Base-by-base conservation (phyloP, 2,329 filamentous ascomycete species). In the Cercospora beticola region DNA sequence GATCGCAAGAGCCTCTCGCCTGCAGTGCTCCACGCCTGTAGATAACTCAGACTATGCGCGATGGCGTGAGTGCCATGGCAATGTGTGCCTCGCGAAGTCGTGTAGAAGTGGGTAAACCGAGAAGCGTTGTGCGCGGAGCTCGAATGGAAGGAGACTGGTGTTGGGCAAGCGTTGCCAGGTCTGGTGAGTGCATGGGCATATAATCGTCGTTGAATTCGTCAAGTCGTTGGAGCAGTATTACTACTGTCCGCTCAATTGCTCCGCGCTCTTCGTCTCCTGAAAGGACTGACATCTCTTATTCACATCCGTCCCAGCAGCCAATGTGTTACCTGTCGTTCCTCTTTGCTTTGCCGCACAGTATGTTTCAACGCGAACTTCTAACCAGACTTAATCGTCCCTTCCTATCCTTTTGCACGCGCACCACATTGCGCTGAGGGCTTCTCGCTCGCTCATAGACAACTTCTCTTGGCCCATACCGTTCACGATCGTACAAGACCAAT, bases 331-430 rank as follows among this genome's bases (percentile, higher is more conserved):
- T 43, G n/a, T 43, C 16, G 40, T 43, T 43, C 5, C 40, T 36
- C 36, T 8, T 40, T 40, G 36, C 36, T 43, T 3, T 9, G 36
- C 16, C 7, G 16, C 2, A 43, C 36, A 43, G 36, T 0, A 4
- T 6, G 8, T 28, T 23, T 81, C 84, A 87, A 81, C 88, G 86
- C 83, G 89, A 88, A 77, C 91, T 91, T 81, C 92, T 87, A 84
- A 91, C 92, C 83, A 94, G 89, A 85, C 89, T 88, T 88, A 95
- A 89, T 91, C 90, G 95, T 96, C 94, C 93, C 93, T 92, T 95
- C 85, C 90, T 90, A 83, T 97, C 93, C 85, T 91, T 93, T 82
- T 93, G 91, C 76, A 97, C 88, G 74, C 90, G 85, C 71, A 91
- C 83, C 64, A 89, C 81, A 68, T 88, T 86, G 62, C 85, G 81